Conservation (phyloP, 1,139 yeast species). For the Hyphopichia pseudoburtonii region DNA sequence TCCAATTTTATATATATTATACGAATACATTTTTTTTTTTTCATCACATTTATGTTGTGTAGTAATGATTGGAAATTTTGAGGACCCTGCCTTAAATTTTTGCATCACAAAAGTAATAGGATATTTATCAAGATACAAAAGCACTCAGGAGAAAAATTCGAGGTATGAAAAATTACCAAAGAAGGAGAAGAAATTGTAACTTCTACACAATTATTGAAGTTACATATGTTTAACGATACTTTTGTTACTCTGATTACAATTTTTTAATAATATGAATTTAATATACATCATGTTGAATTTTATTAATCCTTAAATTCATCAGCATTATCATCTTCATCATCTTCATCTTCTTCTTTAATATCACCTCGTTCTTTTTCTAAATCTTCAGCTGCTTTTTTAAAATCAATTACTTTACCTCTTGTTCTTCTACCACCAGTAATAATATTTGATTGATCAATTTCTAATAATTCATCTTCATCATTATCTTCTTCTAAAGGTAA, state of each 20-base stretch:
- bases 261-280: too few species aligned
- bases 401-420: constrained; percentile 86
- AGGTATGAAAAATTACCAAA: too few species aligned
- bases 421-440: constrained; percentile 86
- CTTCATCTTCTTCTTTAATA: constrained; percentile 49
- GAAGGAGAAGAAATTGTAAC: too few species aligned
- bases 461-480: constrained; percentile 80
- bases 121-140: too few species aligned
- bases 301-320: constrained; percentile 2
- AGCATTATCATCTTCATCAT: constrained; percentile 35
- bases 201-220: too few species aligned
- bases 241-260: background rate
- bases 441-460: constrained; percentile 82
- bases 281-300: background rate
- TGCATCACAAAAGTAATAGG: too few species aligned
- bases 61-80: too few species aligned
- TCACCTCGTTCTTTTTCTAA: constrained; percentile 52
- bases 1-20: too few species aligned
- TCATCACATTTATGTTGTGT: background rate
- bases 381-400: constrained; percentile 78
- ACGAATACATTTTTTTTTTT: too few species aligned
- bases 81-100: too few species aligned
- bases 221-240: too few species aligned
- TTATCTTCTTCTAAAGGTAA: constrained; percentile 56
- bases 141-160: too few species aligned